Base-by-base conservation (phyloP, 1,284 basidiomycete genomes). In the Melampsora larici-populina region DNA sequence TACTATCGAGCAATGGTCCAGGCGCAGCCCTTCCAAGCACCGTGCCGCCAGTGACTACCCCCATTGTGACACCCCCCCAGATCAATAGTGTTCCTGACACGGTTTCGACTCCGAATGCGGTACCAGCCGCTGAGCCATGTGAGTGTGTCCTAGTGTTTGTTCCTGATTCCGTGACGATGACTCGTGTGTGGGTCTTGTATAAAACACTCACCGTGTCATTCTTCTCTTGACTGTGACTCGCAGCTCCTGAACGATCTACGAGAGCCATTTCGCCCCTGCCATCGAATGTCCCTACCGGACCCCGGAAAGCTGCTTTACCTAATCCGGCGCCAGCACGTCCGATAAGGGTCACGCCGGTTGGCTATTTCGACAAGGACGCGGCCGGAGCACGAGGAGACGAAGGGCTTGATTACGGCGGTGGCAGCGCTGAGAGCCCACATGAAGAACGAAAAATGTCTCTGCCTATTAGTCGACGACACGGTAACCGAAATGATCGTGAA, bases 331-430 rank as follows among this genome's bases (percentile, higher is more conserved):
- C 67, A 26, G 36, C 67, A 26, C 65, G 74, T 24, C 66, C 66
- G 46, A 65, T 64, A 11, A 65, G 74, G 24, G 43, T 36, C 29
- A 43, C 43, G 5, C 17, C 74, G 21, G 51, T 40, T 46, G 74
- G 74, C 40, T 77, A 77, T 55, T 77, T 77, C 40, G 74, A 77
- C 48, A 77, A 77, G 46, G 74, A 77, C 58, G 74, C 74, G 33
- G 74, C 74, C 0, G 74, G 74, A 18, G 74, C 66, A 24, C 51
- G 66, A 17, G 74, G 74, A 21, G 74, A 77, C 62, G 74, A 77
- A 51, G 74, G 74, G 9, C 60, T 77, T 43, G 74, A 77, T 33
- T 77, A 77, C 48, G 74, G 74, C 36, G 74, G 74, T 5, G 74
- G 74, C 8, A 66, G 74, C 4, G 58, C 31, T 26, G 73, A 68